Evolutionary conservation across 2,329 filamentous ascomycete species (phyloP).

Genomic region (Botrytis sinoallii): DNA sequence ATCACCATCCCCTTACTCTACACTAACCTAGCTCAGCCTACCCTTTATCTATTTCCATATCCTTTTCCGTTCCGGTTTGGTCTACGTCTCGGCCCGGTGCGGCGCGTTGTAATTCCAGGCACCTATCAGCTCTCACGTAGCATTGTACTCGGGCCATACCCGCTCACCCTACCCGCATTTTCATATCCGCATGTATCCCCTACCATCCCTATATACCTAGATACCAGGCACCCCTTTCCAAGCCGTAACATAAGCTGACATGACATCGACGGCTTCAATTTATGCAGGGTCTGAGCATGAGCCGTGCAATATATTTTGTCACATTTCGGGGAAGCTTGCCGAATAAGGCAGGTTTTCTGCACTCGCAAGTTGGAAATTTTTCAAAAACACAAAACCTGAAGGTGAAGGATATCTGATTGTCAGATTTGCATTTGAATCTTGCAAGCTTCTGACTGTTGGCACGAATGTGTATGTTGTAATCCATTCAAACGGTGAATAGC

Average conservation of each 20-base stretch:
- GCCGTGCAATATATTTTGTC: not conserved
- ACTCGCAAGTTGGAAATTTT: not conserved
- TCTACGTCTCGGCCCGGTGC: not conserved
- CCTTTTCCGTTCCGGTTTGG: not conserved
- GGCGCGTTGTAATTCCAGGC: not conserved
- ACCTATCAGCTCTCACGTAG: not conserved
- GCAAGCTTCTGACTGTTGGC: not conserved
- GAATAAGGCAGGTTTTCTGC: not conserved
- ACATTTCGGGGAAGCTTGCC: not conserved
- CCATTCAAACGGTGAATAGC: not conserved
- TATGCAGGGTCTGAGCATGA: not conserved
- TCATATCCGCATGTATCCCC: not conserved
- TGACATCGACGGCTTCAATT: not conserved
- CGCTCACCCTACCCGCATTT: not conserved
- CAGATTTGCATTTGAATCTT: not conserved
- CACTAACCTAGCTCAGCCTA: not conserved
- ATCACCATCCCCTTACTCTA: not conserved
- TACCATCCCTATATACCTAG: not conserved
- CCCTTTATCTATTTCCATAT: not conserved
- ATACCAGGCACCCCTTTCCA: not conserved
- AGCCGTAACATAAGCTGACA: conserved; percentile 1
- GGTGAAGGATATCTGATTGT: not conserved
- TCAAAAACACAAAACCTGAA: not conserved
- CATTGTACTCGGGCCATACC: conserved; percentile 9
- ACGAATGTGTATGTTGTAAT: not conserved